Base-by-base conservation (phyloP, 257 asterid species). In the Solanum etuberosum region DNA sequence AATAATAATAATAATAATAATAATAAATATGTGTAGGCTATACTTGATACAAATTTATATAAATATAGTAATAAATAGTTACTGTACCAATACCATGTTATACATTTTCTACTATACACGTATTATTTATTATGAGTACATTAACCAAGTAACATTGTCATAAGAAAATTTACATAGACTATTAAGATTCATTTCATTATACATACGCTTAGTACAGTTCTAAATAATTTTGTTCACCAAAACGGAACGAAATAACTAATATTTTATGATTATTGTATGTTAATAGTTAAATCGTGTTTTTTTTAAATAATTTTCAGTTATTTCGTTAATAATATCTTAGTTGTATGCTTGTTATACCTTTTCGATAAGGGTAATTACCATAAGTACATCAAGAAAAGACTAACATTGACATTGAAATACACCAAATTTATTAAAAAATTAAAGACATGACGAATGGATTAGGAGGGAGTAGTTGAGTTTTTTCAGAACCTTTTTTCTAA, bases 391-490 rank as follows among this genome's bases (percentile, higher is more conserved):
- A 77, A 42, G n/a, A 42, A 40, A 42, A 42, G 61, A 42, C 4
- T 34, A 37, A 61, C 84, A 46, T 27, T 9, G 40, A 27, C 84
- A 76, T 76, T 38, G 83, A 76, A 16, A 9, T 29, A 18, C 29
- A 29, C 40, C 68, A 48, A 80, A 29, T 20, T 2, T 7, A 9
- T 23, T 13, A 9, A 71, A 86, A 25, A 5, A 68, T 6, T 57
- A 14, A 16, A 23, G 83, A 31, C 32, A 48, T 51, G 87, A 63
- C 71, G 63, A 88, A 23, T 72, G 88, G 85, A 91, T 87, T 90
- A 80, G 85, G 85, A 15, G 90, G 89, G 93, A 93, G 95, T 87
- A 65, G 95, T 92, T 93, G 89, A 83, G 65, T 63, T 15, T 73
- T n/a, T 87, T 7, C 74, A 80, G 85, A 46, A 46, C 65, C 15